phyloP scores from a whole-genome alignment of 345 rosid species.

The Geranium rotundifolium region DNA sequence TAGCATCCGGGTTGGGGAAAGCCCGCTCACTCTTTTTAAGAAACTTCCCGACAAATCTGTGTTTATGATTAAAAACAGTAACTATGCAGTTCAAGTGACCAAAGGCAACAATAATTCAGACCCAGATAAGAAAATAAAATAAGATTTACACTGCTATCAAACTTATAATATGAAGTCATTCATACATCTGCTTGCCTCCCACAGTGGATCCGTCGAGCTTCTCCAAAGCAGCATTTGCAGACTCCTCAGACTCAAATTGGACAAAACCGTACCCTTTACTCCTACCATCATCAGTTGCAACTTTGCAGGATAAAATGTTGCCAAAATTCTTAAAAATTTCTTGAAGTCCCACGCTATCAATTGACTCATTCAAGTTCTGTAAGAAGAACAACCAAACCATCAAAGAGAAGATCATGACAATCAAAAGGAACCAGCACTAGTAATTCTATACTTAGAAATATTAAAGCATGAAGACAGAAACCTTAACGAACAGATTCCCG shows the following conservation, averaged over 20 bases:
- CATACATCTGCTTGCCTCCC: slow-evolving; percentile 56
- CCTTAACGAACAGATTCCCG: slow-evolving; percentile 40
- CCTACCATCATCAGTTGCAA: slow-evolving; percentile 53
- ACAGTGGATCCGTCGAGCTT: slow-evolving; percentile 32
- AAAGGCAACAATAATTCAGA: background rate
- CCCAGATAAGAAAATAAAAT: background rate
- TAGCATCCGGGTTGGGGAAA: slow-evolving; percentile 33
- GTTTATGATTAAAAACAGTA: background rate
- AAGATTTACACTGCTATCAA: background rate
- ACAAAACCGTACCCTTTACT: slow-evolving; percentile 69
- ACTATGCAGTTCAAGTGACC: background rate
- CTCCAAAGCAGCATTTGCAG: slow-evolving; percentile 61
- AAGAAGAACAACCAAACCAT: slow-evolving; percentile 1
- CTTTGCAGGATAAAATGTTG: slow-evolving; percentile 50
- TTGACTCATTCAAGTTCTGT: slow-evolving; percentile 49
- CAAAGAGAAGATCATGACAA: background rate
- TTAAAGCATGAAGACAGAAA: background rate
- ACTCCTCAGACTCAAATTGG: slow-evolving; percentile 43
- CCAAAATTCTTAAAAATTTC: slow-evolving; percentile 47
- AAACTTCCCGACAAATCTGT: slow-evolving; percentile 55
- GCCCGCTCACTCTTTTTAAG: slow-evolving; percentile 47
- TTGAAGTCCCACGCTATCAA: slow-evolving; percentile 36
- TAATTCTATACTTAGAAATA: too few relatives aligned
- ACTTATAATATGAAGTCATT: background rate
- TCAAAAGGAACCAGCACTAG: background rate